Conservation (phyloP, 225 moss, liverwort and hornwort genomes). For the Asterella californica region DNA sequence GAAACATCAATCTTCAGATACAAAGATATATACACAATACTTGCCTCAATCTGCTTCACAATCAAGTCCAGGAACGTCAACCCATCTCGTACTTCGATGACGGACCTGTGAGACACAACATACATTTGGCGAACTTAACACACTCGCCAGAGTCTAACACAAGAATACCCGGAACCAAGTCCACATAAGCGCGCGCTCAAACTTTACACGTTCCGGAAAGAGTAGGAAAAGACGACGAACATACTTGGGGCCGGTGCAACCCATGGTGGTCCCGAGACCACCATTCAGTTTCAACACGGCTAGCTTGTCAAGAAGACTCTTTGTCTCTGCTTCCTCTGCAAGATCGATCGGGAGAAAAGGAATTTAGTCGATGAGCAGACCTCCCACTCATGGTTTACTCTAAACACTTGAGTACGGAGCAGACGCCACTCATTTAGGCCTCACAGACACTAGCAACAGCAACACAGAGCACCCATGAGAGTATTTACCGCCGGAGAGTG, state of each 20-base stretch:
- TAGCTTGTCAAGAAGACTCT: constrained; percentile 86
- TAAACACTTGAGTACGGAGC: neutral
- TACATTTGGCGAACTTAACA: neutral
- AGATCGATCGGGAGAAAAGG: neutral
- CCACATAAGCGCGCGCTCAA: neutral
- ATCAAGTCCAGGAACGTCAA: constrained; percentile 94
- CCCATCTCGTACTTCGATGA: constrained; percentile 91
- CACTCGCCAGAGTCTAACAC: neutral
- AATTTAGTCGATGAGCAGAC: neutral
- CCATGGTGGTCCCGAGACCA: constrained; percentile 98
- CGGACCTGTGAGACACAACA: constrained; percentile 53
- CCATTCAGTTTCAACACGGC: constrained; percentile 97
- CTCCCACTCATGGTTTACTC: neutral
- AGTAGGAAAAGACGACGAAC: constrained; percentile 1
- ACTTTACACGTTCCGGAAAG: neutral
- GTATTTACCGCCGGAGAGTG: constrained; percentile 54
- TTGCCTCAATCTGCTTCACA: constrained; percentile 89
- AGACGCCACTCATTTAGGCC: neutral
- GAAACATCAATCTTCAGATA: neutral
- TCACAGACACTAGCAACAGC: neutral
- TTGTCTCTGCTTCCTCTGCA: constrained; percentile 59
- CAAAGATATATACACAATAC: neutral
- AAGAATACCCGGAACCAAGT: neutral
- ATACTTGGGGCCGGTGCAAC: constrained; percentile 98
- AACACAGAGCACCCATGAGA: neutral